Conservation (phyloP, 2,329 filamentous ascomycete genomes). For the Colletotrichum sp. region DNA sequence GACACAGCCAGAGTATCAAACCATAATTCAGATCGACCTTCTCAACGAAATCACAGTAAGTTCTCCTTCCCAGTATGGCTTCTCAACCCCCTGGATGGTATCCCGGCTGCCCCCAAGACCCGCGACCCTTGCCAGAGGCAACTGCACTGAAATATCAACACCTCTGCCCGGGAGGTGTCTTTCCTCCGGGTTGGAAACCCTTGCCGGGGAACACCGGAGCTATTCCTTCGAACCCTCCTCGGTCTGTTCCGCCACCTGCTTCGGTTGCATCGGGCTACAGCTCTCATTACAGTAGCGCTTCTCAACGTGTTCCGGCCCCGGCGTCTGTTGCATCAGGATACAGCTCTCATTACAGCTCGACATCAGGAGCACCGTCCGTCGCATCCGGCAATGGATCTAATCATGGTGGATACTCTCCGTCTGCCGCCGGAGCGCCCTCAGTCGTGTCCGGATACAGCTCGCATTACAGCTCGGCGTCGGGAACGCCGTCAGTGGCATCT, state of each 20-base stretch:
- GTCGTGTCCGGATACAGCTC: neutral
- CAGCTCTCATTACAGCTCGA: neutral
- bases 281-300: neutral
- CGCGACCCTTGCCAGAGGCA: neutral
- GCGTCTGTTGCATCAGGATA: neutral
- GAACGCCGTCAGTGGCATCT: neutral
- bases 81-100: neutral
- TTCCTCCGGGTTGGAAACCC: neutral
- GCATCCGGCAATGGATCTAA: neutral
- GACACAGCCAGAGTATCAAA: neutral
- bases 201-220: neutral
- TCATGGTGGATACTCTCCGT: neutral
- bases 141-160: neutral
- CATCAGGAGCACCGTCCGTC: neutral
- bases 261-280: neutral
- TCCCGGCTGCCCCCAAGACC: neutral
- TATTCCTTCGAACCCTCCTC: neutral
- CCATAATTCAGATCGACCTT: neutral
- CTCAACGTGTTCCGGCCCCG: neutral
- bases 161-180: neutral
- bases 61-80: neutral
- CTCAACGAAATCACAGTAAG: neutral
- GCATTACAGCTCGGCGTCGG: neutral
- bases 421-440: neutral
- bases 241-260: neutral